Evolutionary conservation across 257 asterid species (phyloP).

Genomic region (Parsonsia alboflavescens): DNA sequence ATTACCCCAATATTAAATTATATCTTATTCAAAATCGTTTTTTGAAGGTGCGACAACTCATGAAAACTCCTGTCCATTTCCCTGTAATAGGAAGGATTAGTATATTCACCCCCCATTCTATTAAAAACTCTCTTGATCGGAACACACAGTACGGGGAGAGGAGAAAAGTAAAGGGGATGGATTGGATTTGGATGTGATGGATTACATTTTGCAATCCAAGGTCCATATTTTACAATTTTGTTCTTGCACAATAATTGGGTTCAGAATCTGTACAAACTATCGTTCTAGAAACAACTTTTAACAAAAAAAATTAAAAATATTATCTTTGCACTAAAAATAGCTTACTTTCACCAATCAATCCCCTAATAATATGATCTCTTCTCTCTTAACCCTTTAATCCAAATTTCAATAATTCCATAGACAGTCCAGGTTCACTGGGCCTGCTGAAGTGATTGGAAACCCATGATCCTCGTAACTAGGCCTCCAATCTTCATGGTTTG

Average conservation of each 20-base stretch:
- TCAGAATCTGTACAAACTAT: constrained; percentile 20
- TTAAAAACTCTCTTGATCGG: too few species aligned
- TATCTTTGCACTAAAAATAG: neutral
- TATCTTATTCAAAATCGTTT: too few species aligned
- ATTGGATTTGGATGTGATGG: neutral
- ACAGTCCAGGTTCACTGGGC: constrained; percentile 32
- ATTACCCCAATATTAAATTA: too few species aligned
- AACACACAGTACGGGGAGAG: neutral
- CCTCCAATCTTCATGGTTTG: constrained; percentile 19
- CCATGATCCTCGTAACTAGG: constrained; percentile 20
- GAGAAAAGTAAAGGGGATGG: neutral
- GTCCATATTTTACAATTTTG: neutral
- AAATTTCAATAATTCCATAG: constrained; percentile 33
- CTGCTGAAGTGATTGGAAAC: constrained; percentile 23
- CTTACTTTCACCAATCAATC: neutral
- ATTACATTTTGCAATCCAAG: neutral
- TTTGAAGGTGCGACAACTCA: too few species aligned
- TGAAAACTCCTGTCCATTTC: too few species aligned
- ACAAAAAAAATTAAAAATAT: constrained; percentile 3
- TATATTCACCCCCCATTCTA: too few species aligned
- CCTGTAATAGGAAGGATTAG: too few species aligned
- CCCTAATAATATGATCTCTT: neutral
- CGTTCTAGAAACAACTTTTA: constrained; percentile 2
- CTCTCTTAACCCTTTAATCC: neutral
- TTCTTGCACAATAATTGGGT: constrained; percentile 3